phyloP scores from a whole-genome alignment of 2,329 filamentous ascomycete genomes.

The Hirsutella rhossiliensis region DNA sequence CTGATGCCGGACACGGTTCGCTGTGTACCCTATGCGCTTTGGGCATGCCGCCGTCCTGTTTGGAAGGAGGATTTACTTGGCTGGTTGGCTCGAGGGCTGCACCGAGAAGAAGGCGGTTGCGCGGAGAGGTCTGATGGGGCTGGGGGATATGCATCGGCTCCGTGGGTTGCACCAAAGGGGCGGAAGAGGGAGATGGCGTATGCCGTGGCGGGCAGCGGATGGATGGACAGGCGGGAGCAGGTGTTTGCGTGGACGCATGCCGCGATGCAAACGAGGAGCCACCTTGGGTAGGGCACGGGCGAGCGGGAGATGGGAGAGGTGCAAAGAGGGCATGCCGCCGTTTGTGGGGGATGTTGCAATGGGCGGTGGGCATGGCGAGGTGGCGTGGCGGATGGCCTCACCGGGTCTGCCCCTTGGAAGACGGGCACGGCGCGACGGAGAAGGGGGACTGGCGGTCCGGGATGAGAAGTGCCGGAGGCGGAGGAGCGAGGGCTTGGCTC shows the following conservation, averaged over 20 bases:
- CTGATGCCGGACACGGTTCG: not conserved
- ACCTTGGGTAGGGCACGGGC: too few species aligned
- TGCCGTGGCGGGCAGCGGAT: not conserved
- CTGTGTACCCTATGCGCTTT: not conserved
- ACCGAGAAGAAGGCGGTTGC: not conserved
- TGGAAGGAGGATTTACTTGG: not conserved
- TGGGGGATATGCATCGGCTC: not conserved
- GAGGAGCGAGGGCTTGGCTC: not conserved
- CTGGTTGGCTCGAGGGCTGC: not conserved
- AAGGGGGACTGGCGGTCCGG: not conserved
- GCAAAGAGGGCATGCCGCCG: too few species aligned
- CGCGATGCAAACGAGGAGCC: too few species aligned
- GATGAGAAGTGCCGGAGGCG: not conserved
- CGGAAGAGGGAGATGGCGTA: not conserved
- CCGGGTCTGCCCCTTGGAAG: not conserved
- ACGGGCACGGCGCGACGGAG: not conserved
- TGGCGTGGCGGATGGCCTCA: too few species aligned
- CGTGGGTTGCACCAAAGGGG: not conserved
- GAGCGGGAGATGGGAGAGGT: too few species aligned
- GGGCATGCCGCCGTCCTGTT: not conserved
- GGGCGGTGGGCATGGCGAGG: too few species aligned
- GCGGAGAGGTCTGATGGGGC: not conserved
- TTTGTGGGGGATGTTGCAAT: too few species aligned
- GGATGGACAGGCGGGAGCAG: not conserved
- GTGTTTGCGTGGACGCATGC: too few species aligned